Conservation (phyloP, 1,139 yeast genomes). For the Candida smagusa region DNA sequence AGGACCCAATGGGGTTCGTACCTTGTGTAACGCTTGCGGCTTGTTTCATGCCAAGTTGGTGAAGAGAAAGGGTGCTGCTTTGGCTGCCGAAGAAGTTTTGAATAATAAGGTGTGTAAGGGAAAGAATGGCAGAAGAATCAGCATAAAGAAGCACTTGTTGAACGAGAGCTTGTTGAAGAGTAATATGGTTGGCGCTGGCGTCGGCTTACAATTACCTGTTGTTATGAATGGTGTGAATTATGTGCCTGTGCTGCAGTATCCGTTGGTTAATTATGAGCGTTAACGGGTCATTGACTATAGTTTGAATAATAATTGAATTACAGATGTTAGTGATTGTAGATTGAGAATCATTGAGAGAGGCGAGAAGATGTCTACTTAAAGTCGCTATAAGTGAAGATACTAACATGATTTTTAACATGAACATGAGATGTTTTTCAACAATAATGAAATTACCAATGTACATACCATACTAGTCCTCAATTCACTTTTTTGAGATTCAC, state of each 20-base stretch:
- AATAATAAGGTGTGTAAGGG: conserved; percentile 47
- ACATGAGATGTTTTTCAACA: too few species aligned
- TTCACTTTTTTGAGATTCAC: too few species aligned
- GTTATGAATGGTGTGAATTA: conserved; percentile 11
- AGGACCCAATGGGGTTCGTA: conserved; percentile 27
- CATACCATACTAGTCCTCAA: too few species aligned
- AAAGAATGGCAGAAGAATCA: conserved; percentile 44
- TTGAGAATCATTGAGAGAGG: too few species aligned
- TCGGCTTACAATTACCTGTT: conserved; percentile 15
- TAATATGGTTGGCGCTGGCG: conserved; percentile 5
- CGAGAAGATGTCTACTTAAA: too few species aligned
- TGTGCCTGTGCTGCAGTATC: conserved; percentile 5
- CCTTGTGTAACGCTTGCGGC: conserved; percentile 53
- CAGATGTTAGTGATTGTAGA: too few species aligned
- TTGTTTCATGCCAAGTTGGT: conserved; percentile 73
- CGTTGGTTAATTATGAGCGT: conserved; percentile 1
- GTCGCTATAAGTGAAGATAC: too few species aligned
- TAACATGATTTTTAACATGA: too few species aligned
- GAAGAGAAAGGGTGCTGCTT: conserved; percentile 62
- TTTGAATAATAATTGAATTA: too few species aligned
- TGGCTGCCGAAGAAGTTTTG: conserved; percentile 54
- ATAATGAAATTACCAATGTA: too few species aligned
- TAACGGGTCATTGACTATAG: too few species aligned
- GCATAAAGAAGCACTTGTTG: conserved; percentile 29
- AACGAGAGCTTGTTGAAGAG: conserved; percentile 15